phyloP scores from a whole-genome alignment of 129 eudicot genomes.

The Pseudognaphalium luteoalbum region DNA sequence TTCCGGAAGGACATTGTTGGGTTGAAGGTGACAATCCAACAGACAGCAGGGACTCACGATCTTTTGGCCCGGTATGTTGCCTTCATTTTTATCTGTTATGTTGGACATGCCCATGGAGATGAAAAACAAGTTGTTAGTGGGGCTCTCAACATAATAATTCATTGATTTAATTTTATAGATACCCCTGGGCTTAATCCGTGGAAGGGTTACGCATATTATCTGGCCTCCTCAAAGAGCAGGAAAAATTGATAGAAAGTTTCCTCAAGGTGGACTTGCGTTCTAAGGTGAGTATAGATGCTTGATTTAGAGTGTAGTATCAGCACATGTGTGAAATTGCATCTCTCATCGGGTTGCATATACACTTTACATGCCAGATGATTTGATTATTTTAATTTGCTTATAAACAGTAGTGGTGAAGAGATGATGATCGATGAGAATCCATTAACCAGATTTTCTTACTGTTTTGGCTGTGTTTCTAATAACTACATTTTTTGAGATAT shows the following conservation, averaged over 20 bases:
- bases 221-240: conserved; percentile 93
- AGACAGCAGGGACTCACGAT: conserved; percentile 71
- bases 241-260: conserved; percentile 52
- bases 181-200: conserved; percentile 84
- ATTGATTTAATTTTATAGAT: conserved; percentile 43
- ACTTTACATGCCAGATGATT: neutral
- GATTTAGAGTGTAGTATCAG: neutral
- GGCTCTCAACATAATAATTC: conserved; percentile 14
- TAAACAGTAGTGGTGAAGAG: neutral
- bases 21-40: conserved; percentile 93
- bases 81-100: neutral
- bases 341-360: neutral
- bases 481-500: conserved; percentile 4
- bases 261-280: conserved; percentile 40
- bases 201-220: conserved; percentile 73
- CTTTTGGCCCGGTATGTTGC: conserved; percentile 78
- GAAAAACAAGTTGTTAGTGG: neutral
- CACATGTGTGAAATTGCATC: neutral
- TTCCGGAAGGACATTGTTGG: conserved; percentile 99
- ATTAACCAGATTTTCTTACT: neutral
- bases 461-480: neutral
- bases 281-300: conserved; percentile 25
- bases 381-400: neutral
- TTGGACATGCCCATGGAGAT: neutral
- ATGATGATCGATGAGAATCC: neutral